Conservation (phyloP, 164 flowering plant genomes). For the Liquidambar formosana region DNA sequence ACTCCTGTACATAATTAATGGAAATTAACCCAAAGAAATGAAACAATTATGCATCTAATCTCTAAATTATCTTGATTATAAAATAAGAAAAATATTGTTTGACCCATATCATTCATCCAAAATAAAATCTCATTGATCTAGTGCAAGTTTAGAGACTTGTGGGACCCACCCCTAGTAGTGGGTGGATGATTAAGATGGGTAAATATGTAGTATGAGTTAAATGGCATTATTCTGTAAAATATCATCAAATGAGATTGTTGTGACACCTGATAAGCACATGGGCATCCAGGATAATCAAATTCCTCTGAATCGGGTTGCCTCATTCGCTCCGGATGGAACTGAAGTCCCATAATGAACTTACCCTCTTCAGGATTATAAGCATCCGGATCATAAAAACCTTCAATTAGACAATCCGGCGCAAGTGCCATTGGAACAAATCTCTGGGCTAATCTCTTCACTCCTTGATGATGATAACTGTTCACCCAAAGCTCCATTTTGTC, state of each 20-base stretch:
- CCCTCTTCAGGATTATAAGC: constrained; percentile 91
- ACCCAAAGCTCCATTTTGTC: constrained; percentile 72
- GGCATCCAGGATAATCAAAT: constrained; percentile 95
- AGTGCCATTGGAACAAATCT: constrained; percentile 90
- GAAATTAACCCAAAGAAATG: too few species aligned
- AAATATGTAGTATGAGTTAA: too few species aligned
- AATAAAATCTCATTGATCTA: too few species aligned
- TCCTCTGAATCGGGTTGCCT: constrained; percentile 56
- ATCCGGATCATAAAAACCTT: constrained; percentile 93
- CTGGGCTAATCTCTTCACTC: constrained; percentile 81
- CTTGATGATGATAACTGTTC: constrained; percentile 98
- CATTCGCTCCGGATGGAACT: constrained; percentile 96
- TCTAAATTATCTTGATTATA: background rate
- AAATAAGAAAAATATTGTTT: background rate
- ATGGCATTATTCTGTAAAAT: too few species aligned
- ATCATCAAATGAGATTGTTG: too few species aligned
- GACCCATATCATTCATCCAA: too few species aligned
- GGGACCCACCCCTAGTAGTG: too few species aligned
- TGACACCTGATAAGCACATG: constrained; percentile 72
- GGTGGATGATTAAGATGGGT: too few species aligned
- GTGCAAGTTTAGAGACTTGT: too few species aligned
- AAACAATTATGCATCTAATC: too few species aligned
- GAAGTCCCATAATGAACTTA: constrained; percentile 92
- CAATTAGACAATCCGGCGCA: constrained; percentile 79
- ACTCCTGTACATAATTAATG: constrained; percentile 56